Evolutionary conservation across 768 basidiomycete species (phyloP).

Genomic region (Favolaschia claudopus): DNA sequence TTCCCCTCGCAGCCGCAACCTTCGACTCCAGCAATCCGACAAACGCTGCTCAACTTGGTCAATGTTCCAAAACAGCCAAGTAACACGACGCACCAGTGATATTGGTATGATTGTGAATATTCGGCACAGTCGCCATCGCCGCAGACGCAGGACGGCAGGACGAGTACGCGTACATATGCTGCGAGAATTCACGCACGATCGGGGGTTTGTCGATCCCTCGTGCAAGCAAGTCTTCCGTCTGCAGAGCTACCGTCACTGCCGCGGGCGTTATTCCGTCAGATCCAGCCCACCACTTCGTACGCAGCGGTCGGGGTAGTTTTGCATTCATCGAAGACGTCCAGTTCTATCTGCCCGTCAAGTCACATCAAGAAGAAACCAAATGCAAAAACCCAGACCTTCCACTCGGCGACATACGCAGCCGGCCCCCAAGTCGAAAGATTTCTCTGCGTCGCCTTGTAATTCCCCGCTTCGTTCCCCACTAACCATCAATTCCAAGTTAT

Average conservation of each 20-base stretch:
- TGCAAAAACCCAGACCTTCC: conserved; percentile 1
- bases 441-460: conserved; percentile 19
- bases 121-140: conserved; percentile 38
- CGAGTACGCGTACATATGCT: conserved; percentile 43
- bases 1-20: conserved; percentile 34
- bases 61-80: background rate
- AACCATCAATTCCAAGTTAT: background rate
- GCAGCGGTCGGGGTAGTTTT: background rate
- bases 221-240: conserved; percentile 27
- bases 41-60: conserved; percentile 28
- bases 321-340: conserved; percentile 13
- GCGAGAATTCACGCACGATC: conserved; percentile 36
- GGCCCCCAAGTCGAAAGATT: conserved; percentile 17
- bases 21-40: conserved; percentile 42
- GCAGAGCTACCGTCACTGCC: conserved; percentile 10
- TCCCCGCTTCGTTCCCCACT: conserved; percentile 22
- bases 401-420: conserved; percentile 14
- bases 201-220: conserved; percentile 33
- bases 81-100: conserved; percentile 32
- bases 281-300: conserved; percentile 19
- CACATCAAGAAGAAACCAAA: background rate
- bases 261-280: conserved; percentile 17
- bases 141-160: conserved; percentile 40
- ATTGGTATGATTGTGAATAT: conserved; percentile 40
- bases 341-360: background rate